Evolutionary conservation across 208 protist species (phyloP).

Genomic region (Trypanosoma brucei): DNA sequence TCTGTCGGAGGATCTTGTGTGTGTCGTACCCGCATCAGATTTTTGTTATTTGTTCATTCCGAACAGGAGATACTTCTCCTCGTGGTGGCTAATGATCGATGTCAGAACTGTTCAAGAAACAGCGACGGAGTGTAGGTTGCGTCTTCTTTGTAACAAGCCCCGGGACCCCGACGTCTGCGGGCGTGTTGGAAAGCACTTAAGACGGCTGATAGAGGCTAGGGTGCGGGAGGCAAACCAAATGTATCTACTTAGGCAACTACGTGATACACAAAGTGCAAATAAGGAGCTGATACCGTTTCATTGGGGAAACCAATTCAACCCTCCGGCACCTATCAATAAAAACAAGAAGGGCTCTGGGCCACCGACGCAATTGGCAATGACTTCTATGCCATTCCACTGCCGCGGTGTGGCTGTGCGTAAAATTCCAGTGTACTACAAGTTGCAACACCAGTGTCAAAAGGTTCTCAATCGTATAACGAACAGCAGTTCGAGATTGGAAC

Average conservation of each 20-base stretch:
- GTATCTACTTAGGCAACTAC: conserved; percentile 79
- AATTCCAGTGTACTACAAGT: conserved; percentile 87
- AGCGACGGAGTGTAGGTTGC: conserved; percentile 1
- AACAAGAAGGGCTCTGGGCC: conserved; percentile 12
- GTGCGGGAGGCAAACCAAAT: conserved; percentile 76
- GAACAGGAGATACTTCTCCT: conserved; percentile 34
- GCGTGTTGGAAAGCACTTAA: conserved; percentile 32
- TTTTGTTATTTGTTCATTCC: conserved; percentile 54
- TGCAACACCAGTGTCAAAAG: conserved; percentile 86
- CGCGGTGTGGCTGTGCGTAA: conserved; percentile 56
- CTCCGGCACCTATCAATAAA: conserved; percentile 1
- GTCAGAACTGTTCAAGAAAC: conserved; percentile 14
- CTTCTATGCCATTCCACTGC: conserved; percentile 42
- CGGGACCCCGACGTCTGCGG: conserved; percentile 5
- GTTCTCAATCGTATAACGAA: conserved; percentile 64
- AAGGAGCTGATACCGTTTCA: conserved; percentile 63
- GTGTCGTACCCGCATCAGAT: conserved; percentile 41
- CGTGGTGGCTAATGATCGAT: conserved; percentile 63
- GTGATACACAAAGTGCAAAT: conserved; percentile 75
- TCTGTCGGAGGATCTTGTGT: conserved; percentile 73
- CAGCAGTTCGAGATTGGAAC: conserved; percentile 71
- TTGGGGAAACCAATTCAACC: conserved; percentile 83
- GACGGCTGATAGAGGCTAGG: conserved; percentile 54
- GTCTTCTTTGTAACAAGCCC: conserved; percentile 43
- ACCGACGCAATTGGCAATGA: neutral